Percentiles rank a stretch among this genome's conserved stretches.
Evolutionary conservation across 768 basidiomycete genomes (phyloP).

Genomic region (Hemileccinum impolitum): DNA sequence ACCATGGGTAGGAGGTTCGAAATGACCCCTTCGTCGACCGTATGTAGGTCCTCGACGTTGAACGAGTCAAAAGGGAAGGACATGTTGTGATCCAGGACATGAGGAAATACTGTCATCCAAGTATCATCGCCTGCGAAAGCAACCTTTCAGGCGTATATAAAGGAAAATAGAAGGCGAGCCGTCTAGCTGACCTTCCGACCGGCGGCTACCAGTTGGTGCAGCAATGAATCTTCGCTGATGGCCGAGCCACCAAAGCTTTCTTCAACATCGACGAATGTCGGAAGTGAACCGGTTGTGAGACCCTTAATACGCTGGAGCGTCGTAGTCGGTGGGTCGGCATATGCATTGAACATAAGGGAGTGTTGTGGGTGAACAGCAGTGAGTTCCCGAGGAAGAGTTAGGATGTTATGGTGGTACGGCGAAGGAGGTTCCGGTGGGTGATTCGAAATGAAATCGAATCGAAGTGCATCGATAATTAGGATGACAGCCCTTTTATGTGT

Average conservation of each 20-base stretch:
- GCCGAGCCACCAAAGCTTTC: constrained; percentile 87
- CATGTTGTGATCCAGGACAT: constrained; percentile 66
- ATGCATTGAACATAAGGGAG: constrained; percentile 85
- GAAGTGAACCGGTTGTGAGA: constrained; percentile 90
- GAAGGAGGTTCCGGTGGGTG: constrained; percentile 55
- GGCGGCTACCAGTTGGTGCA: constrained; percentile 62
- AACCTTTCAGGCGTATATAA: constrained; percentile 41
- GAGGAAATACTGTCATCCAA: constrained; percentile 88
- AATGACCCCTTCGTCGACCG: constrained; percentile 91
- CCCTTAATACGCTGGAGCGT: constrained; percentile 95
- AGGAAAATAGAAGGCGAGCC: not conserved
- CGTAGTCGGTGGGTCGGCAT: constrained; percentile 92
- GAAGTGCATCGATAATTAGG: constrained; percentile 87
- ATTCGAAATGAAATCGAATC: constrained; percentile 89
- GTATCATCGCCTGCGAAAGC: constrained; percentile 98
- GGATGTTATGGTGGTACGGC: constrained; percentile 74
- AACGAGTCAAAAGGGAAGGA: constrained; percentile 91
- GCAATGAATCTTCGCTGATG: constrained; percentile 83
- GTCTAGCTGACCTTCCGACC: constrained; percentile 52
- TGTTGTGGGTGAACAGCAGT: constrained; percentile 58
- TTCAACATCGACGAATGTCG: constrained; percentile 94
- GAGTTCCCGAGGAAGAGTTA: constrained; percentile 76
- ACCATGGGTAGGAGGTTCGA: constrained; percentile 80
- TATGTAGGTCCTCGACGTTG: constrained; percentile 97
- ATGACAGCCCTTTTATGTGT: constrained; percentile 81